Conservation (phyloP, 495 filamentous ascomycete genomes). For the Endocarpon pusillum region DNA sequence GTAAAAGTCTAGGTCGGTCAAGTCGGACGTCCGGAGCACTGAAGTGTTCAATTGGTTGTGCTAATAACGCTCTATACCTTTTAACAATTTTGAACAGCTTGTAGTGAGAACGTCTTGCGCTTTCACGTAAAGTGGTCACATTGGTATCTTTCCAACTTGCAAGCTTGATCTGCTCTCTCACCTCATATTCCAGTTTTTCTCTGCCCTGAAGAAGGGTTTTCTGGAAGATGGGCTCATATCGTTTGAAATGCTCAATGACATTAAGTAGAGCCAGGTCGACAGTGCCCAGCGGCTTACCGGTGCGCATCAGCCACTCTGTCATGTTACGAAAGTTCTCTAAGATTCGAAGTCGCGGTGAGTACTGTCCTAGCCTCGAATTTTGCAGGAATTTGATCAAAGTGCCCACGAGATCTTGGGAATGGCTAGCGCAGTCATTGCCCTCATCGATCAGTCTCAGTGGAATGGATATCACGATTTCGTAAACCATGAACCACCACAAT, state of each 20-base stretch:
- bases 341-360: slow-evolving; percentile 48
- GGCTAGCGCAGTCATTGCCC: slow-evolving; percentile 35
- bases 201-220: slow-evolving; percentile 47
- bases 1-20: too few species aligned
- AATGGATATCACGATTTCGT: slow-evolving; percentile 66
- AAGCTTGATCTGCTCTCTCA: slow-evolving; percentile 73
- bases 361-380: slow-evolving; percentile 66
- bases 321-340: slow-evolving; percentile 55
- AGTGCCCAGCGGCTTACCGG: slow-evolving; percentile 26
- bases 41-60: slow-evolving; percentile 54
- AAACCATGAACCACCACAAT: slow-evolving; percentile 94
- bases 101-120: slow-evolving; percentile 73
- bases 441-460: slow-evolving; percentile 41
- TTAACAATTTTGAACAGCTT: slow-evolving; percentile 82
- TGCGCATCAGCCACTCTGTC: slow-evolving; percentile 22
- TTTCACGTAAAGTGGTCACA: slow-evolving; percentile 71
- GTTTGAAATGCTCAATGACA: slow-evolving; percentile 52
- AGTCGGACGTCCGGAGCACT: too few species aligned
- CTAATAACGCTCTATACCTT: slow-evolving; percentile 64
- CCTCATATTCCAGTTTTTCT: slow-evolving; percentile 56
- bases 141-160: slow-evolving; percentile 96
- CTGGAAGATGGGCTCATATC: slow-evolving; percentile 45
- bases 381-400: slow-evolving; percentile 61
- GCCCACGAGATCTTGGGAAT: slow-evolving; percentile 48
- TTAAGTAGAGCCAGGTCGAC: slow-evolving; percentile 51